Conservation (phyloP, 2,329 filamentous ascomycete genomes). For the Cercospora brassicicola region DNA sequence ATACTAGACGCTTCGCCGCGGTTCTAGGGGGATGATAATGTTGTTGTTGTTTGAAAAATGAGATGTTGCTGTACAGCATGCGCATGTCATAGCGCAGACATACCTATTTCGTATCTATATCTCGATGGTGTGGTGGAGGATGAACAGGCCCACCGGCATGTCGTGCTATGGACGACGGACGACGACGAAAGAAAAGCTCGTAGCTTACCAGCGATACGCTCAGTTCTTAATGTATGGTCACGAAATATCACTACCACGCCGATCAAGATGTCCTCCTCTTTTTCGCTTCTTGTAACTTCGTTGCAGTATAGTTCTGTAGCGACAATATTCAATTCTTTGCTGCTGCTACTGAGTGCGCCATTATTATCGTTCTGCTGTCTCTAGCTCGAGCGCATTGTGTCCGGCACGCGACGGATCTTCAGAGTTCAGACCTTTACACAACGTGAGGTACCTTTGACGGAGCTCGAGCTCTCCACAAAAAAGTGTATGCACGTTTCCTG, state of each 20-base stretch:
- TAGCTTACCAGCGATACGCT: background rate
- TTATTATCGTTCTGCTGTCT: too few species aligned
- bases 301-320: background rate
- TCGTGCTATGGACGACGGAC: background rate
- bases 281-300: background rate
- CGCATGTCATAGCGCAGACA: background rate
- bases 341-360: background rate
- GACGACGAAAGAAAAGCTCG: background rate
- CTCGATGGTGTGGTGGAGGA: background rate
- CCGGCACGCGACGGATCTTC: background rate
- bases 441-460: background rate
- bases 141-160: background rate
- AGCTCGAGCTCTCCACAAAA: background rate
- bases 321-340: background rate
- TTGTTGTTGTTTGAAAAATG: background rate
- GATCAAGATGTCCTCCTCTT: background rate
- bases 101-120: background rate
- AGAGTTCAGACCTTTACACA: background rate
- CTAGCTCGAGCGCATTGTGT: background rate
- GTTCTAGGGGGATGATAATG: background rate
- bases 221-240: background rate
- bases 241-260: background rate
- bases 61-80: slow-evolving; percentile 2
- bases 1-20: slow-evolving; percentile 9
- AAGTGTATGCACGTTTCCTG: background rate